Base-by-base conservation (phyloP, 108 stramenopile species). In the Skeletonema costatum region DNA sequence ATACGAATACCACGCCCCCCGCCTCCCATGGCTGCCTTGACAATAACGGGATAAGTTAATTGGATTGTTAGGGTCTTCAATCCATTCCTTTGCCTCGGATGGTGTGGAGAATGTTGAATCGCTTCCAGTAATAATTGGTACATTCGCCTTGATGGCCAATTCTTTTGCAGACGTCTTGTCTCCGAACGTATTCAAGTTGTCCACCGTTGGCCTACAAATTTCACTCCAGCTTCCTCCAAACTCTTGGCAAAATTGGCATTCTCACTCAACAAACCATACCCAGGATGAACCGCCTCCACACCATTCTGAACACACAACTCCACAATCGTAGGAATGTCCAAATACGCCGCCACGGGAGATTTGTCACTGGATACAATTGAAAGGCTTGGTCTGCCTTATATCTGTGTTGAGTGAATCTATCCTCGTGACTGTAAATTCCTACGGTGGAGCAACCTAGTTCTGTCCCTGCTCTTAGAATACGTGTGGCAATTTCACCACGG, bases 1-100 rank as follows among this genome's bases (percentile, higher is more conserved):
- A 99, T 87, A 21, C 98, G 93, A 87, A 99, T 99, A 58, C 98
- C 98, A 44, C 91, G 81, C n/a, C 98, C 98, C 13, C 98, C 97
- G 21, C 97, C 97, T 16, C 97, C 97, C 92, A 95, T 94, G 16
- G 84, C 91, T 9, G 97, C 98, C 91, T 99, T 99, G 73, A 98
- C 93, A 84, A 99, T 98, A 35, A 98, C 95, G 13, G 98, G 97
- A 71, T 96, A 96, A 0, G 73, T 86, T 86, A 60, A 87, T 89
- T 1, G 84, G 82, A 70, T 98, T 96, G 13, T 70, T 84, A 1
- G 92, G 88, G 32, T 92, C 87, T 30, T 84, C 92, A 41, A 87
- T 92, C 78, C 88, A 96, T 44, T 84, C 89, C 60, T 79, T 44
- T 7, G 98, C 97, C 58, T 97, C 90, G 33, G 87, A 77, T 2